Conservation (phyloP, 208 protist genomes). For the Naegleria gruberi region DNA sequence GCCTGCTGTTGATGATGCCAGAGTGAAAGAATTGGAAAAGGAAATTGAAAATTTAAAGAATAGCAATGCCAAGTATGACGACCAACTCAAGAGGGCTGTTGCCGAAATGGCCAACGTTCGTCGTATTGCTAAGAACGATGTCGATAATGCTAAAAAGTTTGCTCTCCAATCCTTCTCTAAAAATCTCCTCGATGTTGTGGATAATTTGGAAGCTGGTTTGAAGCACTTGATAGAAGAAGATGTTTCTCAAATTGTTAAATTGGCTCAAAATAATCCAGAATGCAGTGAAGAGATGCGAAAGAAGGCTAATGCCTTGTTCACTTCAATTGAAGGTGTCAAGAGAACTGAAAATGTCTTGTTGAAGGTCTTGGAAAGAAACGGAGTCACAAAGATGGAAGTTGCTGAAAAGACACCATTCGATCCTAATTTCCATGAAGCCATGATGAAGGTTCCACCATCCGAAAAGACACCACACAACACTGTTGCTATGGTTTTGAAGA, state of each 20-base stretch:
- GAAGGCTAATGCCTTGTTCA: constrained; percentile 54
- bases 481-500: constrained; percentile 71
- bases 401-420: constrained; percentile 63
- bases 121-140: constrained; percentile 71
- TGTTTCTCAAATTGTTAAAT: constrained; percentile 42
- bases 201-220: constrained; percentile 75
- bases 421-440: constrained; percentile 73
- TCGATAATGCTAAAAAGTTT: constrained; percentile 72
- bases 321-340: constrained; percentile 52
- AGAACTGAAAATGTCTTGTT: constrained; percentile 67
- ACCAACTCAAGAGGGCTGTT: constrained; percentile 55
- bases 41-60: constrained; percentile 9
- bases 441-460: constrained; percentile 60
- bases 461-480: constrained; percentile 50
- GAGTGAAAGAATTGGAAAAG: constrained; percentile 8
- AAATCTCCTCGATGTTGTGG: constrained; percentile 77
- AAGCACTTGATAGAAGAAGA: constrained; percentile 37
- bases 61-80: not conserved
- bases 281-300: constrained; percentile 55
- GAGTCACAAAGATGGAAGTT: constrained; percentile 69
- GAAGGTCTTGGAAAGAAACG: constrained; percentile 68
- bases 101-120: constrained; percentile 74
- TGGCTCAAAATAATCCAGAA: constrained; percentile 21
- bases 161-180: constrained; percentile 74
- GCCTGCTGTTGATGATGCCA: not conserved